These are phyloP conservation scores for Poa annua DNA, from an alignment of 176 grass and related monocot genomes.

Conservation along the genomic window DNA sequence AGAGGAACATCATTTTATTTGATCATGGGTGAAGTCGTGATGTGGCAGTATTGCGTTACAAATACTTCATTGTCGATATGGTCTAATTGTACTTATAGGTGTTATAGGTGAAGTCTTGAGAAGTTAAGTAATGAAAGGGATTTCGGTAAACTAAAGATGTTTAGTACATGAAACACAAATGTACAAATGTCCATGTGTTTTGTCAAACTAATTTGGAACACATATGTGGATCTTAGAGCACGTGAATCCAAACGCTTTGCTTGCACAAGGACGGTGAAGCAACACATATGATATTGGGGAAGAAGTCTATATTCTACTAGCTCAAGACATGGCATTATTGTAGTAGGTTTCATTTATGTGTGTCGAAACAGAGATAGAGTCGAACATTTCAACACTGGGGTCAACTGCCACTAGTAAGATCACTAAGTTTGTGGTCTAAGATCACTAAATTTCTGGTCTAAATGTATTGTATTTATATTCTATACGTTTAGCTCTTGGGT, in stretches of 20 bases:
- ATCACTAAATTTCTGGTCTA: too few relatives aligned
- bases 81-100: too few relatives aligned
- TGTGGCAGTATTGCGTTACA: too few relatives aligned
- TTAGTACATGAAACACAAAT: neutral
- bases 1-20: conserved; percentile 4
- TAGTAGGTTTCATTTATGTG: neutral
- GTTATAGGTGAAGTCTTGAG: too few relatives aligned
- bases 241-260: neutral
- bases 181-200: neutral
- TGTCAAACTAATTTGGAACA: neutral
- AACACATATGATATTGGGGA: neutral
- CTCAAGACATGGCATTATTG: neutral
- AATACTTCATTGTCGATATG: too few relatives aligned
- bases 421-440: too few relatives aligned
- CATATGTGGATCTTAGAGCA: neutral
- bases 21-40: conserved; percentile 41
- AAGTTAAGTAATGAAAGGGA: too few relatives aligned
- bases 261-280: neutral
- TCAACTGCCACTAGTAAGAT: neutral
- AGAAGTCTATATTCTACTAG: neutral
- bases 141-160: neutral
- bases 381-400: neutral
- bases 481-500: too few relatives aligned
- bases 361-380: neutral
- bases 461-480: too few relatives aligned